Conservation (phyloP, 225 moss, liverwort and hornwort species). For the Neckera pumila region DNA sequence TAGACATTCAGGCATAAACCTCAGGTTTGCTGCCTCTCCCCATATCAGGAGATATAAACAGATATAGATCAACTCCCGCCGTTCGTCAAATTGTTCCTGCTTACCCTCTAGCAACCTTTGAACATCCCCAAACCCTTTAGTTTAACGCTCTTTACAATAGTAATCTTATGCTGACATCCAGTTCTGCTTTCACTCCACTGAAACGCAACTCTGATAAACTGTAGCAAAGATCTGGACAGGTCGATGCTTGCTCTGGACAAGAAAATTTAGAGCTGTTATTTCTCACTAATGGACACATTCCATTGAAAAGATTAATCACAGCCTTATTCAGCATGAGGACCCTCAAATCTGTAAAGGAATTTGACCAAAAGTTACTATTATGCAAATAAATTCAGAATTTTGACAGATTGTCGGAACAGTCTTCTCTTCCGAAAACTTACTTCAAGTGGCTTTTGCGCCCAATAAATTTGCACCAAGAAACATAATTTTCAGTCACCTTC, state of each 20-base stretch:
- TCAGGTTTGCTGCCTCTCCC: constrained; percentile 94
- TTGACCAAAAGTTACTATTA: not conserved
- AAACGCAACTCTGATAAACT: not conserved
- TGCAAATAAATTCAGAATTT: not conserved
- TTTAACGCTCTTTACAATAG: not conserved
- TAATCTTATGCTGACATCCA: not conserved
- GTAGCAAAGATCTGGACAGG: not conserved
- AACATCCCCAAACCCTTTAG: not conserved
- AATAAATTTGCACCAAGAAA: constrained; percentile 78
- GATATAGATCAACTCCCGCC: constrained; percentile 71
- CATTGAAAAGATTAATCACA: not conserved
- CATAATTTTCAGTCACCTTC: constrained; percentile 81
- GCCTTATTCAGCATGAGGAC: not conserved
- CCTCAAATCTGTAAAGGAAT: not conserved
- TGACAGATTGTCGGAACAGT: not conserved
- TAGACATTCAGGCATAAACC: constrained; percentile 97
- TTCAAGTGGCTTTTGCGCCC: constrained; percentile 29
- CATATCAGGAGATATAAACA: constrained; percentile 85
- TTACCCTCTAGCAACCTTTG: constrained; percentile 34
- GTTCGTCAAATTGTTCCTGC: constrained; percentile 38
- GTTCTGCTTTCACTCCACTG: not conserved
- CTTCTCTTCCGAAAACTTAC: constrained; percentile 11
- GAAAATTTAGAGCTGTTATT: not conserved
- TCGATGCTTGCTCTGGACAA: not conserved
- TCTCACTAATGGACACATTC: not conserved